Conservation (phyloP, 768 basidiomycete species). For the Russula emetica region DNA sequence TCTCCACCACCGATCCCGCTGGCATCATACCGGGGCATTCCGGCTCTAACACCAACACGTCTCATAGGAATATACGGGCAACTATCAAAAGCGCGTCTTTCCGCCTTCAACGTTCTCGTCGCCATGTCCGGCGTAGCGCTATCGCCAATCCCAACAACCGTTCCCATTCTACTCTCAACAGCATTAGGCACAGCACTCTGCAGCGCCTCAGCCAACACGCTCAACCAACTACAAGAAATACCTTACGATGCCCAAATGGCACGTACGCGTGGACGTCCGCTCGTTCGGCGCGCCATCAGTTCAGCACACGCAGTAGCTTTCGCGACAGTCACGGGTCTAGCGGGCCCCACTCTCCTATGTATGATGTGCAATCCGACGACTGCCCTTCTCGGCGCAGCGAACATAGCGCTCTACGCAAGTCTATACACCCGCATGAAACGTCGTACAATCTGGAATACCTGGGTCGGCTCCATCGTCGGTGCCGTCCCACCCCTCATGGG, state of each 20-base stretch:
- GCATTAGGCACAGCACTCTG: constrained; percentile 88
- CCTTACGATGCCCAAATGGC: constrained; percentile 97
- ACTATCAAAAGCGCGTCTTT: constrained; percentile 81
- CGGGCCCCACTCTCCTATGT: constrained; percentile 75
- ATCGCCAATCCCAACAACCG: constrained; percentile 78
- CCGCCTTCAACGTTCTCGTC: constrained; percentile 78
- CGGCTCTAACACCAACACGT: constrained; percentile 45
- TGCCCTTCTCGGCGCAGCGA: constrained; percentile 75
- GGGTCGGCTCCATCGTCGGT: constrained; percentile 92
- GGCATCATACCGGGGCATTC: constrained; percentile 29
- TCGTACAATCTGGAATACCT: constrained; percentile 77
- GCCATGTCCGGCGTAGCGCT: constrained; percentile 91
- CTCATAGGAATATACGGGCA: constrained; percentile 69
- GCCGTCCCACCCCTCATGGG: constrained; percentile 95
- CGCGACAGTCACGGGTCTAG: constrained; percentile 67
- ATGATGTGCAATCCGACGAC: constrained; percentile 82
- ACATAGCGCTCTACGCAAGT: constrained; percentile 87
- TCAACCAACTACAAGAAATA: constrained; percentile 92
- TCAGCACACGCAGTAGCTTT: constrained; percentile 83
- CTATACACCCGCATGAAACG: constrained; percentile 93
- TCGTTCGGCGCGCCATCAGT: constrained; percentile 79
- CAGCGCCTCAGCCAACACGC: constrained; percentile 86
- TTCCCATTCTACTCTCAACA: constrained; percentile 81
- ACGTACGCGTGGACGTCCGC: constrained; percentile 80
- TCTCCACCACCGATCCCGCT: constrained; percentile 19